Conservation (phyloP, 768 basidiomycete species). For the Coprinopsis cinerea region DNA sequence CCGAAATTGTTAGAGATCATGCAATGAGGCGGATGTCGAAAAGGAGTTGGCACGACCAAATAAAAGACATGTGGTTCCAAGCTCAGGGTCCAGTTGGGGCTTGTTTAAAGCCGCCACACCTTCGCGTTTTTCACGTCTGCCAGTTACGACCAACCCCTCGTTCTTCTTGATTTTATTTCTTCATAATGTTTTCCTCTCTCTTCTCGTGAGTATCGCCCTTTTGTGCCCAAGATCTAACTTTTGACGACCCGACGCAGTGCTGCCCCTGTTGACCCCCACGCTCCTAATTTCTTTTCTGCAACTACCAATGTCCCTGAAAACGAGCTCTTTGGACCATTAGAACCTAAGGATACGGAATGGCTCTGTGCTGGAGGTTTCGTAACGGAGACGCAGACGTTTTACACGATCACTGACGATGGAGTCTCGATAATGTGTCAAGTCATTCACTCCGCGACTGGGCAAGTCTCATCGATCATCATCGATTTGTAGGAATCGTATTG, state of each 20-base stretch:
- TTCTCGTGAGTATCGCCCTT: slow-evolving; percentile 60
- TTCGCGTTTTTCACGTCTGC: neutral
- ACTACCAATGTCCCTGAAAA: slow-evolving; percentile 48
- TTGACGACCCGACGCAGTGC: slow-evolving; percentile 12
- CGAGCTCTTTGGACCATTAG: slow-evolving; percentile 72
- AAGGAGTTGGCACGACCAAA: too few relatives aligned
- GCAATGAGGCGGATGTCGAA: too few relatives aligned
- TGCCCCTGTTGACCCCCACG: slow-evolving; percentile 53
- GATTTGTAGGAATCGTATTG: slow-evolving; percentile 3
- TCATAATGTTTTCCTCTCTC: slow-evolving; percentile 70
- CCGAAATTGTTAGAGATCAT: too few relatives aligned
- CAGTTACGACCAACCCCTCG: neutral
- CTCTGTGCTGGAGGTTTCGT: slow-evolving; percentile 76
- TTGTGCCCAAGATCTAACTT: neutral
- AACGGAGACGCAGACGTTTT: slow-evolving; percentile 89
- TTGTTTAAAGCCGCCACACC: neutral
- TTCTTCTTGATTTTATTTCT: slow-evolving; percentile 12
- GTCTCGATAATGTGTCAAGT: slow-evolving; percentile 74
- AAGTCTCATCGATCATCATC: slow-evolving; percentile 22
- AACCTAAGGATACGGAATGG: slow-evolving; percentile 76
- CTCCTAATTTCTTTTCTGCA: slow-evolving; percentile 82
- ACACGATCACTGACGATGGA: slow-evolving; percentile 77
- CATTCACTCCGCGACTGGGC: slow-evolving; percentile 89
- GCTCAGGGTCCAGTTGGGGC: too few relatives aligned
- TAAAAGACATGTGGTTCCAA: too few relatives aligned